Base-by-base conservation (phyloP, 805 yeast species). In the Monosporozyma unispora region DNA sequence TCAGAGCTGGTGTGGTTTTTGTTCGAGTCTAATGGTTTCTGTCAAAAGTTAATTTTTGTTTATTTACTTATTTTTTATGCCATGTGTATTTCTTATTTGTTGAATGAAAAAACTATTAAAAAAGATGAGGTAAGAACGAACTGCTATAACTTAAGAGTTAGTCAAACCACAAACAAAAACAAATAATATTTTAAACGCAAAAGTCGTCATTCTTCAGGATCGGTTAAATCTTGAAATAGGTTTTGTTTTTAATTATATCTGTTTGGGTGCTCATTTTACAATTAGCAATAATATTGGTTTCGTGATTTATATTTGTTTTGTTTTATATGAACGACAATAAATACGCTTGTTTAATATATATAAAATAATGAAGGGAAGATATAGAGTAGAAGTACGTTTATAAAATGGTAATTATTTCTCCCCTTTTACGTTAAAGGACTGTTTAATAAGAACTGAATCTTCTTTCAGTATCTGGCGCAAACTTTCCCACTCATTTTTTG, bases 381-480 rank as follows among this genome's bases (percentile, higher is more conserved):
- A n/a, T 14, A 31, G 16, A 31, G n/a, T n/a, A 31, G 14, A 31
- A 31, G 14, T 27, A 14, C 14, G n/a, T n/a, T 6, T 31, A 31
- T 14, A 31, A 8, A 31, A 31, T 14, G 16, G 35, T 12, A n/a
- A 12, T 37, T 37, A 23, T 18, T 16, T 16, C 40, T 16, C 14
- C 40, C 18, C 40, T 9, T 16, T 23, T 18, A 31, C 3, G 14
- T 11, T 31, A 16, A 5, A 12, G n/a, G 35, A 6, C 14, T 31
- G 7, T 35, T 35, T 38, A 21, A 38, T 38, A 19, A 21, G 4
- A 16, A 38, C n/a, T 12, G 57, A 48, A 44, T 74, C 71, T 21
- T 67, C 57, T 33, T 61, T 54, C n/a, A 72, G 50, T 45, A 66
- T 54, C 2, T 53, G 46, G 19, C 64, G 67, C 23, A 71, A 50